phyloP scores from a whole-genome alignment of 805 yeast species.

The Metschnikowia drakensbergensis region DNA sequence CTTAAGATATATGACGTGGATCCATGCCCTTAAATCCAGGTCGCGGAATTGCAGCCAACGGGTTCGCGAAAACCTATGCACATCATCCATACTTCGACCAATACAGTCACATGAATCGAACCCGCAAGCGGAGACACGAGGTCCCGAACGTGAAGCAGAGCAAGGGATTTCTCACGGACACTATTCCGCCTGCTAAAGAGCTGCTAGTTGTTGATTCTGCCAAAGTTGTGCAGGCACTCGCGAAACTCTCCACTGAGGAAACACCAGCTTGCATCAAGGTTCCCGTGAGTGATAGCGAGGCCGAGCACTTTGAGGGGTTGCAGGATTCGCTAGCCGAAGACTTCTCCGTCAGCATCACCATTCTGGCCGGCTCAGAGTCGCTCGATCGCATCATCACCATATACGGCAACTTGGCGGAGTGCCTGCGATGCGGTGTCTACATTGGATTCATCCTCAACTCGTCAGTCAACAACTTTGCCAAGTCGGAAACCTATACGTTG shows the following conservation, averaged over 20 bases:
- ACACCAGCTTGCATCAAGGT: constrained; percentile 17
- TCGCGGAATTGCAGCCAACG: constrained; percentile 2
- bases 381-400: constrained; percentile 31
- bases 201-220: constrained; percentile 21
- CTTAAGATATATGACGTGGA: neutral
- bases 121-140: constrained; percentile 10
- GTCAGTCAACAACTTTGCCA: constrained; percentile 25
- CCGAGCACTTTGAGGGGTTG: constrained; percentile 20
- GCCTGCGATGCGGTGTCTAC: constrained; percentile 25
- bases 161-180: neutral
- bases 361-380: neutral
- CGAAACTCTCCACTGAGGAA: constrained; percentile 14
- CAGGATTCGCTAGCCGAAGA: constrained; percentile 18
- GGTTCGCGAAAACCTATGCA: constrained; percentile 1
- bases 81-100: neutral
- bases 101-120: neutral
- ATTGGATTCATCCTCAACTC: constrained; percentile 25
- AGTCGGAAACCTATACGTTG: constrained; percentile 26
- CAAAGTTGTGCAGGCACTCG: constrained; percentile 24
- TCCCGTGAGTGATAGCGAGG: constrained; percentile 25
- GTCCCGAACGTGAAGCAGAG: neutral
- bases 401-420: constrained; percentile 23
- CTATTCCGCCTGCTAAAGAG: neutral
- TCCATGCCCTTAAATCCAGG: neutral
- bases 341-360: neutral